Percentiles rank a stretch among this genome's conserved stretches.
These are phyloP conservation scores for Phytophthora litchii DNA, from an alignment of 352 stramenopile species.

Conservation along the genomic window DNA sequence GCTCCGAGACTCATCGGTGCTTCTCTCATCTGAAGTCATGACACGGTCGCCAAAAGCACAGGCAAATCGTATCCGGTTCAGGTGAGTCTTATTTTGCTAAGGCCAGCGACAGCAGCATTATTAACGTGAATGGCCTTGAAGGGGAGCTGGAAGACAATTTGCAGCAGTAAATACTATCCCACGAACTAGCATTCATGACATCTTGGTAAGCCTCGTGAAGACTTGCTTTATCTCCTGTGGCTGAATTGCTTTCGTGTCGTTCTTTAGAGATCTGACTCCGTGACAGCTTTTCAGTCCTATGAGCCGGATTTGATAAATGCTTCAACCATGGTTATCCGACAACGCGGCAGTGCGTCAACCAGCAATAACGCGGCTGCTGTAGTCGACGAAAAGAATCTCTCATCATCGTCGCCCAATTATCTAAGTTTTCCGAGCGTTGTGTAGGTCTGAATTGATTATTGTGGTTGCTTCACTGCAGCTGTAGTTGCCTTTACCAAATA, in stretches of 20 bases:
- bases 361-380: conserved; percentile 23
- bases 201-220: conserved; percentile 40
- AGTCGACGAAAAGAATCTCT: conserved; percentile 26
- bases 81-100: conserved; percentile 24
- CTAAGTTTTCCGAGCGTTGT: conserved; percentile 50
- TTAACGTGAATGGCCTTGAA: conserved; percentile 17
- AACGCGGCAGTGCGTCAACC: conserved; percentile 35
- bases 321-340: conserved; percentile 58
- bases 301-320: conserved; percentile 63
- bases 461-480: conserved; percentile 12
- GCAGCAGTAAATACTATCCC: conserved; percentile 46
- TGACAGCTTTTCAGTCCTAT: conserved; percentile 44
- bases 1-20: conserved; percentile 30
- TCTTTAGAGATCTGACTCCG: conserved; percentile 39
- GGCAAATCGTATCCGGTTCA: conserved; percentile 48
- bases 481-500: conserved; percentile 30
- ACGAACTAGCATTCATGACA: conserved; percentile 37
- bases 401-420: conserved; percentile 30
- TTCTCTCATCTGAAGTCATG: conserved; percentile 48
- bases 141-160: conserved; percentile 64
- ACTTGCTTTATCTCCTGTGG: neutral
- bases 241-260: conserved; percentile 4
- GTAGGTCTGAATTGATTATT: conserved; percentile 20
- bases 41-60: conserved; percentile 57
- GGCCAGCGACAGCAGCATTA: neutral